Conservation (phyloP, 305 asterid genomes). For the Fraxinus latifolia region DNA sequence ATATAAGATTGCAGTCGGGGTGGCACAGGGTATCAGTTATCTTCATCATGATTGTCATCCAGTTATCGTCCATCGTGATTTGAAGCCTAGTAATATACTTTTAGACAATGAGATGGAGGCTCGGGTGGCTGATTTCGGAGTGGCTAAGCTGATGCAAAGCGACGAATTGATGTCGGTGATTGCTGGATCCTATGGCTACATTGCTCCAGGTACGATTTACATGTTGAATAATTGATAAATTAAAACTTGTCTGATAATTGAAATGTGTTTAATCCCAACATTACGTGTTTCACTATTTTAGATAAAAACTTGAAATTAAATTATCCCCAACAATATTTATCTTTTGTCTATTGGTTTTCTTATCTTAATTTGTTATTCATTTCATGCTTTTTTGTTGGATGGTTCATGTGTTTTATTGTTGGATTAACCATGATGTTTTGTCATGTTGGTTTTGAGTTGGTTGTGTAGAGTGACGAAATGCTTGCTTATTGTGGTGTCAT, state of each 20-base stretch:
- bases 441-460: conserved; percentile 35
- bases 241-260: neutral
- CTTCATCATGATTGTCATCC: conserved; percentile 96
- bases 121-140: conserved; percentile 88
- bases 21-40: conserved; percentile 91
- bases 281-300: neutral
- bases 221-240: too few species aligned
- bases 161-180: conserved; percentile 77
- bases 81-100: conserved; percentile 85
- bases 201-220: conserved; percentile 67
- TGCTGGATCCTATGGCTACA: conserved; percentile 93
- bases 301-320: neutral
- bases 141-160: conserved; percentile 67
- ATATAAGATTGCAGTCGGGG: conserved; percentile 75
- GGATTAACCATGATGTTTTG: conserved; percentile 14
- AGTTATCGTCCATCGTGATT: conserved; percentile 76
- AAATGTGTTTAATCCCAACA: neutral
- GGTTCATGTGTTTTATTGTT: conserved; percentile 22
- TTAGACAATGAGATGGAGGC: conserved; percentile 77
- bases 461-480: conserved; percentile 46
- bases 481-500: conserved; percentile 33
- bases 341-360: neutral
- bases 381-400: neutral
- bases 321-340: neutral
- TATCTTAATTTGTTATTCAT: neutral